These are phyloP conservation scores for Madurella mycetomatis DNA, from an alignment of 2,329 filamentous ascomycete species.

Conservation along the genomic window DNA sequence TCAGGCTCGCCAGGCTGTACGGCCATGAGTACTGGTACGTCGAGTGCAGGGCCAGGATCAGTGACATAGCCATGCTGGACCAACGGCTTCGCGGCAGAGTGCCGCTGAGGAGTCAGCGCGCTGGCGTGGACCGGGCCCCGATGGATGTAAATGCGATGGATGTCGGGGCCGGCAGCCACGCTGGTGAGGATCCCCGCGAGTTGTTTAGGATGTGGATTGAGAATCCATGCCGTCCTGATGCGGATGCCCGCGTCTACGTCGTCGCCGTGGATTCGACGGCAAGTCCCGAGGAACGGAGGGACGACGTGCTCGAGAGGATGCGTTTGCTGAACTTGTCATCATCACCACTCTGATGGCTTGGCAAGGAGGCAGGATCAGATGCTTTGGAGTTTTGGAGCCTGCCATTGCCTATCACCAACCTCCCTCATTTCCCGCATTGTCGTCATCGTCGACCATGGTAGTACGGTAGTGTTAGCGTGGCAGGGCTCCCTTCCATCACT, in stretches of 20 bases:
- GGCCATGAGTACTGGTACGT: constrained; percentile 29
- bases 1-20: constrained; percentile 25
- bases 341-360: too few relatives aligned
- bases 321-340: too few relatives aligned
- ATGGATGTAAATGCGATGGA: not conserved
- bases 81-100: constrained; percentile 24
- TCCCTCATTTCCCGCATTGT: too few relatives aligned
- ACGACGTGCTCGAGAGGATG: not conserved
- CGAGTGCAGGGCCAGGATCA: constrained; percentile 30
- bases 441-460: too few relatives aligned
- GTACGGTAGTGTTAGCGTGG: too few relatives aligned
- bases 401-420: too few relatives aligned
- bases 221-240: constrained; percentile 29
- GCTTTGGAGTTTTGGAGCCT: too few relatives aligned
- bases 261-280: constrained; percentile 8
- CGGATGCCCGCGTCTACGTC: constrained; percentile 1
- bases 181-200: constrained; percentile 16
- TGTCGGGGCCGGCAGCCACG: not conserved
- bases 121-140: constrained; percentile 27
- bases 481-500: too few relatives aligned
- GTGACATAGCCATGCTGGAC: constrained; percentile 31
- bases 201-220: constrained; percentile 31
- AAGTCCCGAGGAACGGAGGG: not conserved
- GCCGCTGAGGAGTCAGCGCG: constrained; percentile 31
- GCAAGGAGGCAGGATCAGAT: too few relatives aligned